Evolutionary conservation across 495 filamentous ascomycete genomes (phyloP), one percentile per base, ranked within the genome.

Genomic region (Oidiodendron maius): DNA sequence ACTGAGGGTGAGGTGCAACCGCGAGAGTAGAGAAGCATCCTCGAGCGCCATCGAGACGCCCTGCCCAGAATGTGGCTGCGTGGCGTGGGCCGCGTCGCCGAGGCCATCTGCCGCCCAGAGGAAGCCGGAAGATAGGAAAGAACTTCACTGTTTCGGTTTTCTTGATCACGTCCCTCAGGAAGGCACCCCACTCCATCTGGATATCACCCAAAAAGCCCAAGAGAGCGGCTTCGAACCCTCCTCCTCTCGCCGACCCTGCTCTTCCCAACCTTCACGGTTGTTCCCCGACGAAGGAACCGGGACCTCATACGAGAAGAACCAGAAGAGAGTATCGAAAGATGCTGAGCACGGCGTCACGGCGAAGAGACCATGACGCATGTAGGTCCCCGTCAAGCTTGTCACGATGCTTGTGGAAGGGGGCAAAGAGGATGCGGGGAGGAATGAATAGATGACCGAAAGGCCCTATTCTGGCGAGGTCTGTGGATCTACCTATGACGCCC

Each of bases 1-100:
- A 4, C 4, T 37, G 5, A 4, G 5, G 4, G n/a, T 15, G 13
- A 15, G 5, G 4, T 15, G n/a, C 3, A 37, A 17, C 13, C 35
- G 35, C 35, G 35, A 37, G 3, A 37, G 35, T 17, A 37, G 13
- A 17, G 18, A 37, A 5, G 13, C n/a, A 37, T 75, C 73, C 52
- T 76, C 71, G 8, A 76, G 51, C 4, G 70, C 71, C 55, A 74
- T 71, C 1, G 67, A 69, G 2, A 70, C 66, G 1, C 73, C 73
- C 48, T 75, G 70, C 4, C 71, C 13, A 17, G 35, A 13, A 37
- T 37, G 35, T 4, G 35, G 35, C 13, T 37, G 35, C 35, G 18
- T 37, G 0, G 72, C 67, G 57, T 76, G 71, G 4, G 71, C 72
- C 15, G 72, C 72, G 55, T 76, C 54, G n/a, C 54, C 54, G 15